Percentiles rank a stretch among this genome's conserved stretches.
phyloP scores from a whole-genome alignment of 2,329 filamentous ascomycete species.

The Botrytis medusae region DNA sequence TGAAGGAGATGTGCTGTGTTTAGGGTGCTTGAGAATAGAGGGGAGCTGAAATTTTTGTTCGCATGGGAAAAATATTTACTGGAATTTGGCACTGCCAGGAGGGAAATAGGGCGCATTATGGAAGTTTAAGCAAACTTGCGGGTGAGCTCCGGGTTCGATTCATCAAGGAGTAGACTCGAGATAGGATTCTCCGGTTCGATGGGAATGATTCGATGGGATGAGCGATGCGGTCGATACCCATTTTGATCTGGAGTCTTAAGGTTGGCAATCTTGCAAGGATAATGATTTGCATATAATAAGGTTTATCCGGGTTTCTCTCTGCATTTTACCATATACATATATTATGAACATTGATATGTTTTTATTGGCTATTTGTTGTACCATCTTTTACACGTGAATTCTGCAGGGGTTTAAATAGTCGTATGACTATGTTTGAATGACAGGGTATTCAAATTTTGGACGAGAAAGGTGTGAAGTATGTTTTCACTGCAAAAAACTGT shows the following conservation, averaged over 20 bases:
- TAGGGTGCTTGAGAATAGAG: conserved; percentile 54
- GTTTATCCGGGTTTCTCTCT: not conserved
- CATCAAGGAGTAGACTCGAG: not conserved
- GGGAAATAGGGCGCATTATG: not conserved
- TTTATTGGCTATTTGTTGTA: not conserved
- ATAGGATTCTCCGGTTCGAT: not conserved
- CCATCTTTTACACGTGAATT: not conserved
- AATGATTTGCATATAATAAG: conserved; percentile 8
- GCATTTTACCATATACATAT: not conserved
- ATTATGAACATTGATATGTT: not conserved
- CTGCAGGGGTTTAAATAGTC: not conserved
- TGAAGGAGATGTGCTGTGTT: conserved; percentile 65
- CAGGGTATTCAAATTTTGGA: not conserved
- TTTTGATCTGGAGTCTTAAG: conserved; percentile 15
- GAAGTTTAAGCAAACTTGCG: not conserved
- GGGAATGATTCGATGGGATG: not conserved
- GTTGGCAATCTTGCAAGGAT: conserved; percentile 11
- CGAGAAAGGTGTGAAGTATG: not conserved
- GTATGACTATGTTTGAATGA: not conserved
- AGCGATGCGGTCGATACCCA: conserved; percentile 7
- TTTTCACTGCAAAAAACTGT: not conserved
- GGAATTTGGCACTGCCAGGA: not conserved
- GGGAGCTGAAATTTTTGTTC: conserved; percentile 12
- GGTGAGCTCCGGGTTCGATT: not conserved
- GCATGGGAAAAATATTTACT: not conserved